Evolutionary conservation across 2,329 filamentous ascomycete genomes (phyloP), one percentile per base, ranked within the genome.

Genomic region (Trichophyton simii): DNA sequence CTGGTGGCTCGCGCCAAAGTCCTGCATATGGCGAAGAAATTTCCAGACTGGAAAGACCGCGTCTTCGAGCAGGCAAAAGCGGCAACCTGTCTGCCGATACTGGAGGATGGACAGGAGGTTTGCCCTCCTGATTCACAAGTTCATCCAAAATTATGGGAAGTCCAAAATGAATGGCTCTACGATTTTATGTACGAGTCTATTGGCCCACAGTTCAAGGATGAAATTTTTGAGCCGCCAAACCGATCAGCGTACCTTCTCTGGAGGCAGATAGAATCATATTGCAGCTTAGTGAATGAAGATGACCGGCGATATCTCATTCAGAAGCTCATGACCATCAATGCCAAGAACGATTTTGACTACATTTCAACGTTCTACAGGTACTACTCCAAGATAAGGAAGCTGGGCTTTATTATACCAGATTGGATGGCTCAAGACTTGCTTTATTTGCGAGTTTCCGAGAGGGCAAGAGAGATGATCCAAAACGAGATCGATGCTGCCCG

Each of bases 191-290:
- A 25, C 20, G 57, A 58, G 57, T 42, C 57, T n/a, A 31, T 58
- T 9, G 57, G 41, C 25, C 34, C 57, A 44, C 41, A 25, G 20
- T 58, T 58, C 38, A 28, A 58, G 25, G 41, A 58, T 18, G 41
- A 42, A 22, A 42, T 58, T 15, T 13, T 25, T 9, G 57, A 42
- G 20, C 57, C 57, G 3, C 20, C 20, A 28, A 58, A 58, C 15
- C 57, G 57, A 20, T 58, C 57, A n/a, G 57, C 57, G 5, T 58
- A 42, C 20, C 36, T 58, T 44, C 57, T 58, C 57, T 58, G 57
- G 57, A 28, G 36, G 15, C 36, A 58, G 41, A 58, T 58, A 58
- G 57, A 58, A 58, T 42, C 57, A 22, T 58, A 46, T 46, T 42
- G 25, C 7, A 58, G 41, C 38, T 25, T 34, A 44, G 36, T 46